Evolutionary conservation across 192 early-diverging fungal species (phyloP), one percentile per base, ranked within the genome.

Genomic region (Entrophospora sp.): DNA sequence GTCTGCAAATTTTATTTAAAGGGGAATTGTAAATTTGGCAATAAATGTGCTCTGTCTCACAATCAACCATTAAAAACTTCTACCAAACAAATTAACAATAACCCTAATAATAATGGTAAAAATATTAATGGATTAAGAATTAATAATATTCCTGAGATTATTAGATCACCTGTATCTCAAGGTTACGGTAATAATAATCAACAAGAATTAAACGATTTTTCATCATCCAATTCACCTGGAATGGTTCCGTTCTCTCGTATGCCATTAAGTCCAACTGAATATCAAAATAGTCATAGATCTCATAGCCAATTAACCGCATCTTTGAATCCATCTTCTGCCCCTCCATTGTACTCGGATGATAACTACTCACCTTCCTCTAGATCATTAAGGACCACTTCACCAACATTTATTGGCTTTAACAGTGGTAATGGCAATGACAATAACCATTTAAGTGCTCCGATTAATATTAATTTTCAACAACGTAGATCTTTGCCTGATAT

Each of bases 21-120:
- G 71, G 88, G 88, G 32, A 88, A 88, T 45, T 90, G 88, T 80
- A 87, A 85, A 64, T 90, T 87, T 78, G 88, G 87, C 36, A 85
- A 73, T 45, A 88, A 86, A 63, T 90, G 88, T 61, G 87, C 88
- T 0, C 74, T 90, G 12, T 73, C 77, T 12, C 83, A 85, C 45
- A 74, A 73, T 13, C 46, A 73, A 44, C 69, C 70, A 13, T 46
- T 45, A 13, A 72, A 71, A 31, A 68, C 69, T 37, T n/a, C n/a
- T n/a, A n/a, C n/a, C n/a, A 79, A 75, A 40, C 55, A 57, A 34
- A 55, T 30, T 16, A 35, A 7, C 32, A 22, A 48, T 37, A 18
- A 25, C 10, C 37, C 22, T n/a, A 66, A 40, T 55, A 36, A 49
- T 28, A 18, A n/a, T 35, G 16, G 8, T 10, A 45, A 45, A 27